These are phyloP conservation scores for Eucalyptus cloeziana DNA, from an alignment of 345 rosid genomes.

Conservation along the genomic window DNA sequence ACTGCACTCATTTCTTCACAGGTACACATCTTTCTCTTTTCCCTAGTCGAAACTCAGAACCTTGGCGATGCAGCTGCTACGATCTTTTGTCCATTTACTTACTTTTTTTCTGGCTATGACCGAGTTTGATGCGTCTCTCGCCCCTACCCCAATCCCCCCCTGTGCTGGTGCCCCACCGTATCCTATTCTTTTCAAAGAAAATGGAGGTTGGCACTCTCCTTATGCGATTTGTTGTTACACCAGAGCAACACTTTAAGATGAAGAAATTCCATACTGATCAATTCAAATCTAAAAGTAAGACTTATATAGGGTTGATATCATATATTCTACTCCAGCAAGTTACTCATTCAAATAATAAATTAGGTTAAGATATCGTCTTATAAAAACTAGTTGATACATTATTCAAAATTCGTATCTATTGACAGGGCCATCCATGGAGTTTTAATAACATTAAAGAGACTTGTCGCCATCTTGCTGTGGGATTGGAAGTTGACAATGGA, in stretches of 20 bases:
- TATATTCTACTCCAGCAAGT: not conserved
- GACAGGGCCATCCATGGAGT: not conserved
- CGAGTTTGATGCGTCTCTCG: not conserved
- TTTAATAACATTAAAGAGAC: not conserved
- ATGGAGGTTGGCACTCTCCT: too few species aligned
- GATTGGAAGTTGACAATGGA: not conserved
- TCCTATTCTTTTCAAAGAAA: too few species aligned
- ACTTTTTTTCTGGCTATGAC: not conserved
- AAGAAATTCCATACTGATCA: not conserved
- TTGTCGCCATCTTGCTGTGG: not conserved
- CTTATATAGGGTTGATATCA: not conserved
- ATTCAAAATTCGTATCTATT: not conserved
- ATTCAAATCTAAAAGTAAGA: not conserved
- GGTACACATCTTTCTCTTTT: not conserved
- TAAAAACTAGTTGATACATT: not conserved
- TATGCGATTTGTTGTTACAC: too few species aligned
- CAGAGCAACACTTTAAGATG: not conserved
- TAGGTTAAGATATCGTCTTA: not conserved
- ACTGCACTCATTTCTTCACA: not conserved
- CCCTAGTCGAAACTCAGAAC: not conserved
- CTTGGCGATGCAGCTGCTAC: not conserved
- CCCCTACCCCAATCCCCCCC: not conserved
- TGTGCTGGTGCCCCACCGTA: not conserved
- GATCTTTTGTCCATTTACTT: not conserved
- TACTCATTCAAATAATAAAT: not conserved